These are phyloP conservation scores for Leishmania turanica DNA, from an alignment of 208 protist genomes.

Conservation along the genomic window DNA sequence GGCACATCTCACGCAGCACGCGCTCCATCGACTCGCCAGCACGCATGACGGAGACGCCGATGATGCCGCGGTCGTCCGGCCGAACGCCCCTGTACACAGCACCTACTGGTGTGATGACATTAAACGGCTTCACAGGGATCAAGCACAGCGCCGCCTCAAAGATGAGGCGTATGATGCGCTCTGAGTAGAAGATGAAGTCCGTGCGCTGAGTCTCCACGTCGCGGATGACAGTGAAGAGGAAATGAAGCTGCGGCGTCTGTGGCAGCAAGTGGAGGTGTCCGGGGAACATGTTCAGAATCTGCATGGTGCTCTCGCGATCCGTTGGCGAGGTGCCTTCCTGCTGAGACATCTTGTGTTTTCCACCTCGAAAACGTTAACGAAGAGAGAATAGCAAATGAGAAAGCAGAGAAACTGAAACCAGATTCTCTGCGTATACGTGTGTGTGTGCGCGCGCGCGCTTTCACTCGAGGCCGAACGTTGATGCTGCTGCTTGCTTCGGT, in stretches of 20 bases:
- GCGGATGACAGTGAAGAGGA: conserved; percentile 96
- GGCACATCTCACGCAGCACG: conserved; percentile 93
- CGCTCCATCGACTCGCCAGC: conserved; percentile 97
- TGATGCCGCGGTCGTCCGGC: conserved; percentile 85
- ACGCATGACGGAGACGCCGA: conserved; percentile 97
- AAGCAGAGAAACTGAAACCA: not conserved
- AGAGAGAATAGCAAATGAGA: not conserved
- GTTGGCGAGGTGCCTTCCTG: conserved; percentile 8
- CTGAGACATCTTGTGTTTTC: conserved; percentile 6
- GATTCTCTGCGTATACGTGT: not conserved
- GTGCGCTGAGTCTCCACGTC: conserved; percentile 88
- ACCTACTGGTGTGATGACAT: conserved; percentile 94
- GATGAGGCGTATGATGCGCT: conserved; percentile 96
- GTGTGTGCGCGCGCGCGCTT: not conserved
- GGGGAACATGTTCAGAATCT: conserved; percentile 72
- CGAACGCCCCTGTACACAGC: conserved; percentile 73
- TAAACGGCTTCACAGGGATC: conserved; percentile 84
- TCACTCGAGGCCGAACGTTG: too few species aligned
- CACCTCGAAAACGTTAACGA: not conserved
- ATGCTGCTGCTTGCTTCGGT: not conserved
- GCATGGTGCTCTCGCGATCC: conserved; percentile 39
- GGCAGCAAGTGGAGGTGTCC: conserved; percentile 65
- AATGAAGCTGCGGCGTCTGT: conserved; percentile 91
- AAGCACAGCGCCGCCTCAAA: conserved; percentile 92
- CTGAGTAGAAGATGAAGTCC: conserved; percentile 97